A percentile compares a stretch with the other conserved stretches of the same genome.
Conservation (phyloP, 192 early-diverging fungal species). For the Backusella liffmaniae region DNA sequence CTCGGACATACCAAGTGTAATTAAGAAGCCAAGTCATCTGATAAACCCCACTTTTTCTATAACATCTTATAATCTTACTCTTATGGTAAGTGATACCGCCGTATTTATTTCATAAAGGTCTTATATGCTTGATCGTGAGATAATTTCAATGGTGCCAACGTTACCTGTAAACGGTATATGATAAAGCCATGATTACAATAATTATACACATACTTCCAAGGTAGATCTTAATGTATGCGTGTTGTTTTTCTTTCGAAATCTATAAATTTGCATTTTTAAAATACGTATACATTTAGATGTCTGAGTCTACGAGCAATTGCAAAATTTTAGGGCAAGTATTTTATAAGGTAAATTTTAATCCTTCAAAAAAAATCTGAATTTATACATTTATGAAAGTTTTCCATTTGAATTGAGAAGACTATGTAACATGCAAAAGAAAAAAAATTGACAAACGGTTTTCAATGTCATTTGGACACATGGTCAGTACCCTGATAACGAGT, state of each 20-base stretch:
- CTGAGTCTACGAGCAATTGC: background rate
- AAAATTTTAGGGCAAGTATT: background rate
- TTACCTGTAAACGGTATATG: background rate
- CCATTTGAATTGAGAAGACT: background rate
- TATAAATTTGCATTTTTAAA: background rate
- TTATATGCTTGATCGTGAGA: background rate
- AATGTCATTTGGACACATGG: background rate
- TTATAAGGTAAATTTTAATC: conserved; percentile 2
- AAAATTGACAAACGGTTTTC: background rate
- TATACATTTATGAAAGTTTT: background rate
- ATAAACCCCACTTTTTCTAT: background rate
- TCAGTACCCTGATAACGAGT: background rate
- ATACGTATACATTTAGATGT: background rate
- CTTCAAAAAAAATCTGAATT: background rate
- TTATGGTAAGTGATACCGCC: background rate
- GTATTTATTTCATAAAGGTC: background rate
- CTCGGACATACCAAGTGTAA: background rate
- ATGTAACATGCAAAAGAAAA: background rate
- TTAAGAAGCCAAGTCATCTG: background rate
- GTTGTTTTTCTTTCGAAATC: background rate
- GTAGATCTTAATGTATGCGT: background rate
- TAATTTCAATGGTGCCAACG: background rate
- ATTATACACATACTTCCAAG: background rate
- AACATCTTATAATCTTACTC: conserved; percentile 6
- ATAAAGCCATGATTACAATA: background rate